Conservation (phyloP, 1,284 basidiomycete genomes). For the Wolfiporia cocos region DNA sequence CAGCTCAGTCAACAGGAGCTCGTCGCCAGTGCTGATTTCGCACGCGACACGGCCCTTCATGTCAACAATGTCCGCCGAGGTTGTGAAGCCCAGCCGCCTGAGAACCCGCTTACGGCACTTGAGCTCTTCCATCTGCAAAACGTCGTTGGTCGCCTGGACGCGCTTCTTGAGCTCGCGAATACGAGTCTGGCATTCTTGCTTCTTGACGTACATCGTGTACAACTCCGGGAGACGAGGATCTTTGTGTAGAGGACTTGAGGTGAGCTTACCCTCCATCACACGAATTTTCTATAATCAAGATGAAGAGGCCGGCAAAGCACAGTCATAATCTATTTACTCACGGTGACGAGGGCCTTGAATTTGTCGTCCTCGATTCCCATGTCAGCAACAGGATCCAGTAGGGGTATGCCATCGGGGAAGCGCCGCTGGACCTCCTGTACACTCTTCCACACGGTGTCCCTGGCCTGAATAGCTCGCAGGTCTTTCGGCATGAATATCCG, state of each 20-base stretch:
- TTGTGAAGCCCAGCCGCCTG: constrained; percentile 88
- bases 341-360: constrained; percentile 84
- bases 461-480: constrained; percentile 66
- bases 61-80: constrained; percentile 88
- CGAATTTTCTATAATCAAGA: constrained; percentile 70
- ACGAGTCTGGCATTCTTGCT: constrained; percentile 65
- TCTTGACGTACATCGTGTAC: constrained; percentile 77
- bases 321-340: constrained; percentile 23
- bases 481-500: constrained; percentile 91
- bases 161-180: constrained; percentile 79
- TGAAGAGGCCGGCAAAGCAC: background rate
- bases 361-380: constrained; percentile 96
- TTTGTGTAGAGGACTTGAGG: constrained; percentile 68
- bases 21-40: constrained; percentile 97
- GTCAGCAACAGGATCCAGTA: constrained; percentile 91
- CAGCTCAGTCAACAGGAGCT: constrained; percentile 93
- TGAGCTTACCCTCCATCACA: constrained; percentile 79
- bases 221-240: constrained; percentile 72
- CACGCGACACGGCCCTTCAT: constrained; percentile 98
- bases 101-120: constrained; percentile 94
- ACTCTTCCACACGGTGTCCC: constrained; percentile 87
- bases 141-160: constrained; percentile 86
- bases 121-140: constrained; percentile 95
- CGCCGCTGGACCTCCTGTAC: constrained; percentile 86
- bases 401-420: constrained; percentile 82